Percentiles rank a stretch among this genome's conserved stretches.
These are phyloP conservation scores for Rhizoclosmatium globosum DNA, from an alignment of 192 early-diverging fungal species.

Conservation along the genomic window DNA sequence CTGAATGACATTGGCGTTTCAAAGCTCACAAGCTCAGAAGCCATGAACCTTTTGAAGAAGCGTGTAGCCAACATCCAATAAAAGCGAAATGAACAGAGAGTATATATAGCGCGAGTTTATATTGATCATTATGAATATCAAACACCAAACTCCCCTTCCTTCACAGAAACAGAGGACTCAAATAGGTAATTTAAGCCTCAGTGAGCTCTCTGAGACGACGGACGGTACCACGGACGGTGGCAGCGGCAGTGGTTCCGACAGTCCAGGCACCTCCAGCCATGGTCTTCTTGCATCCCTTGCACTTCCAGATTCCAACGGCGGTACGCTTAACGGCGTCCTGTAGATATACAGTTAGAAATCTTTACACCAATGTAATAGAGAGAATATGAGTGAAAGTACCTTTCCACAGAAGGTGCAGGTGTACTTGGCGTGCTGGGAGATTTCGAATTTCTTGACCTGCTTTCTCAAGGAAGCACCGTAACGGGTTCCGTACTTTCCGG, in stretches of 20 bases:
- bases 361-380: constrained; percentile 7
- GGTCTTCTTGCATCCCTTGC: constrained; percentile 92
- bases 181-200: constrained; percentile 73
- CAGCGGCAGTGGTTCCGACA: constrained; percentile 88
- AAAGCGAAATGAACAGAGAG: not conserved
- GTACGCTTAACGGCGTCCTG: constrained; percentile 92
- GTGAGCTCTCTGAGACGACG: constrained; percentile 97
- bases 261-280: constrained; percentile 99
- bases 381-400: constrained; percentile 49
- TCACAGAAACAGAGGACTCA: not conserved
- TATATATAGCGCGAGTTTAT: not conserved
- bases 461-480: constrained; percentile 99
- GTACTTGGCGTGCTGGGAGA: constrained; percentile 99
- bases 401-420: constrained; percentile 99
- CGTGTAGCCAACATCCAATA: not conserved
- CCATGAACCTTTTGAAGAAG: not conserved
- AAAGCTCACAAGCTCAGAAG: too few relatives aligned
- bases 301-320: constrained; percentile 99
- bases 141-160: not conserved
- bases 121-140: not conserved
- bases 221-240: constrained; percentile 91
- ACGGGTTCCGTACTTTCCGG: constrained; percentile 99
- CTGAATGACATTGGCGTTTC: too few relatives aligned
- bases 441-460: constrained; percentile 97
- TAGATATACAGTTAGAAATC: constrained; percentile 1